phyloP scores from a whole-genome alignment of 495 filamentous ascomycete species.

The Filosporella fistucella region DNA sequence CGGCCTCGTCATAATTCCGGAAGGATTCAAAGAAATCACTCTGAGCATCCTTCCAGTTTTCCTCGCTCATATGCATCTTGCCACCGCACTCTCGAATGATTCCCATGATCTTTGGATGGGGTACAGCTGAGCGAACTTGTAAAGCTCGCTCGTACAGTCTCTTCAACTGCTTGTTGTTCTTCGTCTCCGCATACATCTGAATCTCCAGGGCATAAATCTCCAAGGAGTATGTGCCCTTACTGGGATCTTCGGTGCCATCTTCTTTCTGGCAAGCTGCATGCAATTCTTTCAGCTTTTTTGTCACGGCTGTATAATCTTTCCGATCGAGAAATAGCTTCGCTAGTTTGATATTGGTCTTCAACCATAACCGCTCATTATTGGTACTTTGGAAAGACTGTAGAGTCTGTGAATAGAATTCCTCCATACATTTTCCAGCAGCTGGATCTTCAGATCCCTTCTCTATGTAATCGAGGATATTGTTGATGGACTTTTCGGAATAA shows the following conservation, averaged over 20 bases:
- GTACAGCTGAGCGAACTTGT: slow-evolving; percentile 87
- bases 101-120: slow-evolving; percentile 98
- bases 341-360: slow-evolving; percentile 98
- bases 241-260: slow-evolving; percentile 89
- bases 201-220: slow-evolving; percentile 98
- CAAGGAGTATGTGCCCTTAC: slow-evolving; percentile 92
- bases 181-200: slow-evolving; percentile 95
- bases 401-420: slow-evolving; percentile 91
- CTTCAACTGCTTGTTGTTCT: slow-evolving; percentile 97
- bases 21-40: slow-evolving; percentile 98
- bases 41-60: slow-evolving; percentile 97
- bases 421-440: slow-evolving; percentile 79
- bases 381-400: slow-evolving; percentile 93
- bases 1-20: slow-evolving; percentile 97
- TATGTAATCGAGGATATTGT: slow-evolving; percentile 98
- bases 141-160: slow-evolving; percentile 85
- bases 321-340: slow-evolving; percentile 85
- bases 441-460: slow-evolving; percentile 76
- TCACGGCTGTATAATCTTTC: slow-evolving; percentile 78
- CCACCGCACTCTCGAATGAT: slow-evolving; percentile 98
- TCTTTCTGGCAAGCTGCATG: slow-evolving; percentile 85
- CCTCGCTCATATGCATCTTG: slow-evolving; percentile 99
- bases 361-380: slow-evolving; percentile 95
- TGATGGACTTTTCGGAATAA: slow-evolving; percentile 98
- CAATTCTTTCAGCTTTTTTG: slow-evolving; percentile 80